Conservation (phyloP, 1,284 basidiomycete species). For the Microbotryum silenes-acaulis region DNA sequence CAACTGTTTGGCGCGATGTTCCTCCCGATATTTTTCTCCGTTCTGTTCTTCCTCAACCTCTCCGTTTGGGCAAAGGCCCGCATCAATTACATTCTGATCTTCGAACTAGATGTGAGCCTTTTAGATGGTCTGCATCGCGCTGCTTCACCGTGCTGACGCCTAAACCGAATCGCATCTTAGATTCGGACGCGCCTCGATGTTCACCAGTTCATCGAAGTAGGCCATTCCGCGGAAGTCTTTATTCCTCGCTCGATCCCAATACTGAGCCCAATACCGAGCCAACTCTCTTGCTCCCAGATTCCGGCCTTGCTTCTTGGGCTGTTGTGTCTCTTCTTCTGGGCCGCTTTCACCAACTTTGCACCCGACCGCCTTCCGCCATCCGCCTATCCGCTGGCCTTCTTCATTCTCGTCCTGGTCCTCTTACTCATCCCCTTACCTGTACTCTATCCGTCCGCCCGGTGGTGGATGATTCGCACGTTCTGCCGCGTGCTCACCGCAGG, state of each 20-base stretch:
- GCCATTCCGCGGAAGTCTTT: not conserved
- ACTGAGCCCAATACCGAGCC: no score
- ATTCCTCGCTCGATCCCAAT: no score
- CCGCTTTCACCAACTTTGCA: conserved; percentile 29
- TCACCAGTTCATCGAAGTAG: conserved; percentile 58
- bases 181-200: conserved; percentile 66
- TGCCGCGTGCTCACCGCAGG: conserved; percentile 21
- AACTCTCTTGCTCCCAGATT: conserved; percentile 48
- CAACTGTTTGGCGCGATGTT: conserved; percentile 71
- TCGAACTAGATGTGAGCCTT: conserved; percentile 40
- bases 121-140: no score
- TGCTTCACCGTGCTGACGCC: not conserved
- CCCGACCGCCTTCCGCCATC: conserved; percentile 35
- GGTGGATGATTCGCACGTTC: conserved; percentile 29
- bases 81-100: conserved; percentile 62
- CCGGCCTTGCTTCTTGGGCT: conserved; percentile 25
- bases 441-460: conserved; percentile 42
- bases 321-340: conserved; percentile 28
- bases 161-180: conserved; percentile 37
- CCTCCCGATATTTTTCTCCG: conserved; percentile 65
- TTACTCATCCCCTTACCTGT: conserved; percentile 72
- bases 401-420: conserved; percentile 55
- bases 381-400: conserved; percentile 78
- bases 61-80: conserved; percentile 64
- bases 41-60: conserved; percentile 71